Conservation (phyloP, 306 rosid species). For the Casuarina cunninghamiana region DNA sequence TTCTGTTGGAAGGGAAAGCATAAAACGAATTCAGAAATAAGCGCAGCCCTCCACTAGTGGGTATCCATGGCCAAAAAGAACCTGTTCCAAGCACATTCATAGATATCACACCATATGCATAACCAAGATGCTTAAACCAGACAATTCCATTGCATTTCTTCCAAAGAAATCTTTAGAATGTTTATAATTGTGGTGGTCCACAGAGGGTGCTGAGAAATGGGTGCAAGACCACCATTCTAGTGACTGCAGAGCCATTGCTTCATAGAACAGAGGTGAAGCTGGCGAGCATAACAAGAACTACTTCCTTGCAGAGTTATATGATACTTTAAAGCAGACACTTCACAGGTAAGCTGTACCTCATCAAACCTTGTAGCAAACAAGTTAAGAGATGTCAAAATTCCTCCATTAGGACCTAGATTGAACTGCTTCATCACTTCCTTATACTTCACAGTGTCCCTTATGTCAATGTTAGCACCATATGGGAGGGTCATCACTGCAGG, state of each 20-base stretch:
- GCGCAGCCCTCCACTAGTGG: not conserved
- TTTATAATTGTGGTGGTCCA: not conserved
- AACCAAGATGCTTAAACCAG: not conserved
- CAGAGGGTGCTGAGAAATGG: not conserved
- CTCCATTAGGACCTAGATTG: conserved; percentile 98
- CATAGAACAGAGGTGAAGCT: not conserved
- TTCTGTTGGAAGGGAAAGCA: not conserved
- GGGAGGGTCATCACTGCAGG: conserved; percentile 93
- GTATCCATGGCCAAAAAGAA: not conserved
- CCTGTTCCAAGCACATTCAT: not conserved
- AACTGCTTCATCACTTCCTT: conserved; percentile 96
- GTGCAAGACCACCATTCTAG: conserved; percentile 1
- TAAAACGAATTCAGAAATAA: not conserved
- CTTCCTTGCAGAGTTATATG: not conserved
- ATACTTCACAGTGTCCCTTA: conserved; percentile 89
- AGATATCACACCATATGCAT: not conserved
- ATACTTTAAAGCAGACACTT: not conserved
- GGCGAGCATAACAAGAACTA: not conserved
- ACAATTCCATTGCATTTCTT: not conserved
- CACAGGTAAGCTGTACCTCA: conserved; percentile 57
- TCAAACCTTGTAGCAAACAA: conserved; percentile 95
- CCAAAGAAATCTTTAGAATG: not conserved
- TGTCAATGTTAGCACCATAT: conserved; percentile 74
- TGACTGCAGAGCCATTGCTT: not conserved
- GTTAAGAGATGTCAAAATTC: conserved; percentile 89